Evolutionary conservation across 768 basidiomycete species (phyloP).

Genomic region (Boletales sp.): DNA sequence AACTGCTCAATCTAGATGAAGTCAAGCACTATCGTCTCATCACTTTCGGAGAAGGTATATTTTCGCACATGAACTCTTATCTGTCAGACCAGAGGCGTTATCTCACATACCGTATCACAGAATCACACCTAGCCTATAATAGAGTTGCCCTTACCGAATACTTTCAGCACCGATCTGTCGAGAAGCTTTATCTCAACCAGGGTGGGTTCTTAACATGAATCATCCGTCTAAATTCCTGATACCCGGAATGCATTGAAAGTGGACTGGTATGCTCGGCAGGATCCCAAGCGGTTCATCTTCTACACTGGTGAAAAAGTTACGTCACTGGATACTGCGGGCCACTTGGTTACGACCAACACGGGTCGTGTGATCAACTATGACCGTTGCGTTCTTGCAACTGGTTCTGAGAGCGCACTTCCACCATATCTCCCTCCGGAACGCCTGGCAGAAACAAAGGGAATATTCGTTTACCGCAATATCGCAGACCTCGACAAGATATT

Average conservation of each 20-base stretch:
- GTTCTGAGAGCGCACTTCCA: slow-evolving; percentile 62
- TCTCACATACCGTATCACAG: slow-evolving; percentile 16
- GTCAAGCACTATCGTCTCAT: slow-evolving; percentile 47
- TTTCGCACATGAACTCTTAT: slow-evolving; percentile 14
- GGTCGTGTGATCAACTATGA: slow-evolving; percentile 50
- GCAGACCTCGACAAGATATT: slow-evolving; percentile 64
- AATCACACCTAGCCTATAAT: slow-evolving; percentile 51
- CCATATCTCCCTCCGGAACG: slow-evolving; percentile 46
- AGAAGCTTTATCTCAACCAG: slow-evolving; percentile 58
- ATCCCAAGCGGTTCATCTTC: slow-evolving; percentile 52
- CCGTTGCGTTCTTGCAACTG: slow-evolving; percentile 65
- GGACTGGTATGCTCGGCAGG: slow-evolving; percentile 59
- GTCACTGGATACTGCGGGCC: slow-evolving; percentile 34
- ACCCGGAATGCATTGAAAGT: slow-evolving; percentile 26
- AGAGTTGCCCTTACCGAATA: slow-evolving; percentile 53
- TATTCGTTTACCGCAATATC: slow-evolving; percentile 73
- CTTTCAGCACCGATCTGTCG: slow-evolving; percentile 55
- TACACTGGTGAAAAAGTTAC: slow-evolving; percentile 47
- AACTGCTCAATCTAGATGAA: slow-evolving; percentile 55
- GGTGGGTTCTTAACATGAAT: slow-evolving; percentile 16
- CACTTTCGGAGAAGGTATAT: slow-evolving; percentile 56
- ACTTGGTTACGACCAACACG: slow-evolving; percentile 46
- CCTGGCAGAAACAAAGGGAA: slow-evolving; percentile 43
- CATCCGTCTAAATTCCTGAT: neutral
- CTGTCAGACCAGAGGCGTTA: slow-evolving; percentile 18